Conservation (phyloP, 176 grass and related monocot genomes). For the Tillandsia leiboldiana region DNA sequence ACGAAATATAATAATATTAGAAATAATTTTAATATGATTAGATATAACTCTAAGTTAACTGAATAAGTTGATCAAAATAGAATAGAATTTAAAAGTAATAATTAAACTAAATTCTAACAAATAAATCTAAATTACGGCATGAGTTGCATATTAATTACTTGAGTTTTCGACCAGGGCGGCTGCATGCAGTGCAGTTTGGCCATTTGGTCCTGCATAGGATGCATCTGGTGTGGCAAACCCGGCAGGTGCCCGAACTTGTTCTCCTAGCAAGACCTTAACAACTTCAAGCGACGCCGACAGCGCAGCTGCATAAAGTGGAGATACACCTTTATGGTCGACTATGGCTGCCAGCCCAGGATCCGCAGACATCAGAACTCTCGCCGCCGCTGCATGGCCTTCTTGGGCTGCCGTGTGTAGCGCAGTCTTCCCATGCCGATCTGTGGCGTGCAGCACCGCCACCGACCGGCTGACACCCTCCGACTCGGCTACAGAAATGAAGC, state of each 20-base stretch:
- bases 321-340: neutral
- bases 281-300: neutral
- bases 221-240: no score
- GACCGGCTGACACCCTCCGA: neutral
- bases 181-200: no score
- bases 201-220: no score
- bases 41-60: no score
- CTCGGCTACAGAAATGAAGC: neutral
- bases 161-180: no score
- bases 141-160: no score
- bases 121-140: neutral
- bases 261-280: neutral
- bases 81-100: no score
- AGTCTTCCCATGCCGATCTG: constrained; percentile 21
- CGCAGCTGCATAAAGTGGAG: constrained; percentile 32
- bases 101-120: neutral
- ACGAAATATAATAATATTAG: no score
- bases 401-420: constrained; percentile 25
- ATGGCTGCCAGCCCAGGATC: constrained; percentile 4
- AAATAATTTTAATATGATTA: no score
- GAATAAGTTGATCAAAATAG: no score
- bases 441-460: neutral
- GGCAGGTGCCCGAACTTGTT: no score
- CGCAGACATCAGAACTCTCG: constrained; percentile 1
- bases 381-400: neutral